Conservation (phyloP, 441 rosid genomes). For the Pelargonium cotyledonis region DNA sequence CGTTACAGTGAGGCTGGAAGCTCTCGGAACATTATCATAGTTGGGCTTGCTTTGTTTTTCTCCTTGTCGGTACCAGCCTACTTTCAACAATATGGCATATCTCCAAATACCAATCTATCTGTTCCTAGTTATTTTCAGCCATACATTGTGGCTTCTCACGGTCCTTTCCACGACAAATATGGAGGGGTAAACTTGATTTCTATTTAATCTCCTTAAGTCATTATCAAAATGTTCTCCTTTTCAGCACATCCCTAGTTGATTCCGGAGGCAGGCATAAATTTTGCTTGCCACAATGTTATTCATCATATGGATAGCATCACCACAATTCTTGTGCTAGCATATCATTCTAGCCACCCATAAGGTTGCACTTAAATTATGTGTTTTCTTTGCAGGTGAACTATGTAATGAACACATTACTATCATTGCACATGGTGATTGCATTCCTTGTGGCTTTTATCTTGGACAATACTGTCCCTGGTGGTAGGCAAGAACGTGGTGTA, state of each 20-base stretch:
- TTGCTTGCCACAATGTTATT: too few relatives aligned
- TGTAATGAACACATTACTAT: slow-evolving; percentile 68
- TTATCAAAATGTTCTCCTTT: neutral
- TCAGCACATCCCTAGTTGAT: neutral
- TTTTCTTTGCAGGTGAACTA: slow-evolving; percentile 68
- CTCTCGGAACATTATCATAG: slow-evolving; percentile 86
- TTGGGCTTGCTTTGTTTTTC: slow-evolving; percentile 79
- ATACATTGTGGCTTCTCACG: slow-evolving; percentile 82
- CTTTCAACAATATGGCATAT: slow-evolving; percentile 87
- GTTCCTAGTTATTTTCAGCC: slow-evolving; percentile 86
- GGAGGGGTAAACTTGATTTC: slow-evolving; percentile 51
- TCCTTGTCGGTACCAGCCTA: slow-evolving; percentile 91
- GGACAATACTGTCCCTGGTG: slow-evolving; percentile 93
- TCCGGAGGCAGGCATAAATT: neutral
- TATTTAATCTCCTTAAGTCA: neutral
- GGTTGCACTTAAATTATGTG: neutral
- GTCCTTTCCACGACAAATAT: slow-evolving; percentile 60
- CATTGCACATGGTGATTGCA: slow-evolving; percentile 78
- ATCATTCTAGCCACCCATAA: slow-evolving; percentile 3
- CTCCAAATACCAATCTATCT: slow-evolving; percentile 63
- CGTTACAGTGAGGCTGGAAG: slow-evolving; percentile 98
- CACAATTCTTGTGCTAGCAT: neutral
- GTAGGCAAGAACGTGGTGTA: slow-evolving; percentile 82
- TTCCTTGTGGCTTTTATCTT: slow-evolving; percentile 80
- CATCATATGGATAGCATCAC: too few relatives aligned